phyloP scores from a whole-genome alignment of 108 stramenopile genomes.

The Nitzschia palea region DNA sequence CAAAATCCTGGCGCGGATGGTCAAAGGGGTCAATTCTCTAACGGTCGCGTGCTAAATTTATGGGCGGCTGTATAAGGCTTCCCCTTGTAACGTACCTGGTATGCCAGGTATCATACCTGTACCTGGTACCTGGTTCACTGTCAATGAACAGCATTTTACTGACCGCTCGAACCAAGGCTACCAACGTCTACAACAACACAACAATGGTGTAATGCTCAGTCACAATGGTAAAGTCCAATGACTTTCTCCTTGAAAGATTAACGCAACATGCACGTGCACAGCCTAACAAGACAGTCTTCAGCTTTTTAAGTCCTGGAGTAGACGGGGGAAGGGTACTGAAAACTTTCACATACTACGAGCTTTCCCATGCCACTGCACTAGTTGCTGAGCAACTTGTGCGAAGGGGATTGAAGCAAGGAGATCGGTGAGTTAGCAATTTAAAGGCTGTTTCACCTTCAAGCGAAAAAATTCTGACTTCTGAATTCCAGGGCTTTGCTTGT shows the following conservation, averaged over 20 bases:
- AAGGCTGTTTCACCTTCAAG: not conserved
- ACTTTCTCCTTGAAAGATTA: conserved; percentile 39
- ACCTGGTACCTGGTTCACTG: no score
- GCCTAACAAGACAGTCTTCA: conserved; percentile 46
- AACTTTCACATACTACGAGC: conserved; percentile 38
- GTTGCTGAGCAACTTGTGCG: conserved; percentile 35
- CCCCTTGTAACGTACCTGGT: no score
- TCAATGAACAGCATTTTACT: no score
- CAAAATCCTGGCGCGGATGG: no score
- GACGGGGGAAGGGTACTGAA: conserved; percentile 49
- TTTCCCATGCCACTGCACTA: conserved; percentile 22
- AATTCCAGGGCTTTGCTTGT: conserved; percentile 77
- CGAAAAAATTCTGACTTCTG: not conserved
- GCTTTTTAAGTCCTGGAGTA: conserved; percentile 41
- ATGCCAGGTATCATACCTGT: no score
- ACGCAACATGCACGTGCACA: conserved; percentile 23
- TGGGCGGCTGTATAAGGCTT: no score
- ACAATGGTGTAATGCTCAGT: no score
- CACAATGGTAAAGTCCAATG: not conserved
- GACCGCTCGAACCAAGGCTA: no score
- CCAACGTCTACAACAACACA: no score
- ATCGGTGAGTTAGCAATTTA: conserved; percentile 26
- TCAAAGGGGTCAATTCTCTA: no score
- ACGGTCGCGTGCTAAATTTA: no score
- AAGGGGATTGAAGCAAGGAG: conserved; percentile 36